phyloP scores from a whole-genome alignment of 2,329 filamentous ascomycete genomes.

The Talaromyces pinophilus region DNA sequence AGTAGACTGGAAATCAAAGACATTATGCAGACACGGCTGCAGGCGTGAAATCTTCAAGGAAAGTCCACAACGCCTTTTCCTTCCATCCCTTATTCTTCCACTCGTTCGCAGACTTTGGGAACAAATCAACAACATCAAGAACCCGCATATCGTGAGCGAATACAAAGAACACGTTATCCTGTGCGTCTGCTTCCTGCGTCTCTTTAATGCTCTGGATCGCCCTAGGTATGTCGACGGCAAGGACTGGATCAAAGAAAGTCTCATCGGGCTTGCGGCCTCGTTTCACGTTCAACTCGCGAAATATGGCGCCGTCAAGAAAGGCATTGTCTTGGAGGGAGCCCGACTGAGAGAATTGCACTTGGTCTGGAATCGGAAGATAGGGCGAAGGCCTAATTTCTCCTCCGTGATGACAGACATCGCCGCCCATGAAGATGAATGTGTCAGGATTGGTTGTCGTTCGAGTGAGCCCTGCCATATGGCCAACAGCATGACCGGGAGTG shows the following conservation, averaged over 20 bases:
- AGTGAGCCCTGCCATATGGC: conserved; percentile 32
- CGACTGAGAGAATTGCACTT: neutral
- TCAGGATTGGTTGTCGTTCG: conserved; percentile 27
- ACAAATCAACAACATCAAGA: conserved; percentile 30
- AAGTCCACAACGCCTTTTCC: conserved; percentile 9
- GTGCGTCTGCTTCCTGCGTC: conserved; percentile 30
- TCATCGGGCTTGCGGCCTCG: conserved; percentile 6
- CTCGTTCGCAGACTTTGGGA: conserved; percentile 26
- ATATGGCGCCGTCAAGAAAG: neutral
- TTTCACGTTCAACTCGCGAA: conserved; percentile 7
- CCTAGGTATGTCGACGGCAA: conserved; percentile 10
- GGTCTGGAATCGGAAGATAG: conserved; percentile 42
- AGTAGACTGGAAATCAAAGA: neutral
- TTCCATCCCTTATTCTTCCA: conserved; percentile 19
- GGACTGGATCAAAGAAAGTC: conserved; percentile 17
- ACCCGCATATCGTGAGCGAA: conserved; percentile 34
- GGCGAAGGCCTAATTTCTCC: conserved; percentile 50
- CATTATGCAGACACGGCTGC: neutral
- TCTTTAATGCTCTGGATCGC: conserved; percentile 13
- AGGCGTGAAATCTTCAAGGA: conserved; percentile 9
- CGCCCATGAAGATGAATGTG: conserved; percentile 54
- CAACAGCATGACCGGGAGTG: conserved; percentile 30
- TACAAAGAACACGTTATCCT: conserved; percentile 33
- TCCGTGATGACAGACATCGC: conserved; percentile 51
- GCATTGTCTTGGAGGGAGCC: neutral